A percentile compares a stretch with the other conserved stretches of the same genome.
Evolutionary conservation across 2,329 filamentous ascomycete species (phyloP).

Genomic region (Dothistroma pini): DNA sequence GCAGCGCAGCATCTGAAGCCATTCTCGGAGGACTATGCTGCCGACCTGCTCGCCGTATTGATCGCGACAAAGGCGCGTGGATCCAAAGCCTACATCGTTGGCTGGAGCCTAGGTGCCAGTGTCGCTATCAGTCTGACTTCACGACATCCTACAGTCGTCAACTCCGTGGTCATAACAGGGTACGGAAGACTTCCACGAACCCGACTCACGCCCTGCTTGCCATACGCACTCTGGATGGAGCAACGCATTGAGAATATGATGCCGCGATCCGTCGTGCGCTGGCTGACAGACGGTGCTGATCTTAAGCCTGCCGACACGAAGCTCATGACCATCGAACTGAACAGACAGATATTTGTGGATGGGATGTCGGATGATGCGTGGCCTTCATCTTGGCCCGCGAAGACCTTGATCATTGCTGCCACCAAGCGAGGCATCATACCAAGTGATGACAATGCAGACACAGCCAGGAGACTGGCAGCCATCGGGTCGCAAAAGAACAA

Average conservation of each 20-base stretch:
- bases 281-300: conserved; percentile 27
- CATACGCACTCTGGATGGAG: conserved; percentile 20
- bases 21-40: conserved; percentile 22
- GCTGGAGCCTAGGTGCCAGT: conserved; percentile 28
- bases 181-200: conserved; percentile 15
- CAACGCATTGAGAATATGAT: conserved; percentile 16
- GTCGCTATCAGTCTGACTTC: conserved; percentile 25
- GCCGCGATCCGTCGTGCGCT: conserved; percentile 19
- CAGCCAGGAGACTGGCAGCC: conserved; percentile 21
- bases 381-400: conserved; percentile 21
- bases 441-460: conserved; percentile 22
- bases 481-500: conserved; percentile 19
- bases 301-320: conserved; percentile 7
- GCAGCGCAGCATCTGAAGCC: conserved; percentile 18
- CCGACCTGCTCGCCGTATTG: conserved; percentile 21
- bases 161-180: conserved; percentile 25
- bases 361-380: conserved; percentile 13
- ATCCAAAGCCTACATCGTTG: conserved; percentile 25
- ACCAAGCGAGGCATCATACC: conserved; percentile 27
- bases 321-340: conserved; percentile 12
- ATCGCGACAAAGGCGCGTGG: conserved; percentile 21
- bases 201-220: conserved; percentile 8
- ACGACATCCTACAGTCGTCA: conserved; percentile 21
- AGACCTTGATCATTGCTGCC: conserved; percentile 27
- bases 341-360: conserved; percentile 17